Percentiles rank a stretch among this genome's conserved stretches.
Conservation (phyloP, 2,329 filamentous ascomycete genomes). For the Nigrospora sphaerica region DNA sequence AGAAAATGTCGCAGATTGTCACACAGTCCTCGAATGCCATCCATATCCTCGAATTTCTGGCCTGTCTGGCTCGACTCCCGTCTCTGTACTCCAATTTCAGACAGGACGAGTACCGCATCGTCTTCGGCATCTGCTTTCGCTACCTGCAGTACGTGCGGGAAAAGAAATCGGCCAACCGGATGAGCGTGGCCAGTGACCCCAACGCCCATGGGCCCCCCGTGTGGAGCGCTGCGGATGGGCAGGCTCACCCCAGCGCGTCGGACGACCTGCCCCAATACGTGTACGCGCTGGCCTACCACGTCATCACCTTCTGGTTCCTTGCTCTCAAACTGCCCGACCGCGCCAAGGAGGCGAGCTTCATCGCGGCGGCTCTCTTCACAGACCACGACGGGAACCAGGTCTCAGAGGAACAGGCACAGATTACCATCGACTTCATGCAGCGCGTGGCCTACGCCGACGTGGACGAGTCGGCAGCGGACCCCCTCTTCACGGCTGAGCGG, state of each 20-base stretch:
- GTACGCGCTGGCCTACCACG: slow-evolving; percentile 87
- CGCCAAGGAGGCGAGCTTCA: slow-evolving; percentile 80
- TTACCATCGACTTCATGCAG: slow-evolving; percentile 93
- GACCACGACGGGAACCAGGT: slow-evolving; percentile 68
- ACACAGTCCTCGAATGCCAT: slow-evolving; percentile 87
- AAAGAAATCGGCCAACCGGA: slow-evolving; percentile 41
- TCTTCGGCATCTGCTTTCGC: slow-evolving; percentile 91
- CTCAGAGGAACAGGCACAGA: slow-evolving; percentile 86
- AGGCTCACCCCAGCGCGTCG: slow-evolving; percentile 28
- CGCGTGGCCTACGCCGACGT: slow-evolving; percentile 79
- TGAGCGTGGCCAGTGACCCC: slow-evolving; percentile 37
- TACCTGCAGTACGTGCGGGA: slow-evolving; percentile 87
- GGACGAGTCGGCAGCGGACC: slow-evolving; percentile 64
- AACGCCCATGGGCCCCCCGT: slow-evolving; percentile 14
- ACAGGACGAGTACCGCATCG: slow-evolving; percentile 85
- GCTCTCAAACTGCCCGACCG: slow-evolving; percentile 80
- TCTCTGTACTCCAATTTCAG: slow-evolving; percentile 82
- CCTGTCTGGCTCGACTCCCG: slow-evolving; percentile 76
- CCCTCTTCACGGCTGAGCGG: slow-evolving; percentile 54
- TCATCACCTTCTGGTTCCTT: slow-evolving; percentile 96
- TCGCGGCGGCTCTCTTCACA: slow-evolving; percentile 77
- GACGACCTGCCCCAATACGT: slow-evolving; percentile 90
- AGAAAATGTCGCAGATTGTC: slow-evolving; percentile 93
- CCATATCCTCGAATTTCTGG: slow-evolving; percentile 94
- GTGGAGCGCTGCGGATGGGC: slow-evolving; percentile 16